Conservation (phyloP, 192 early-diverging fungal genomes). For the Backusella circina region DNA sequence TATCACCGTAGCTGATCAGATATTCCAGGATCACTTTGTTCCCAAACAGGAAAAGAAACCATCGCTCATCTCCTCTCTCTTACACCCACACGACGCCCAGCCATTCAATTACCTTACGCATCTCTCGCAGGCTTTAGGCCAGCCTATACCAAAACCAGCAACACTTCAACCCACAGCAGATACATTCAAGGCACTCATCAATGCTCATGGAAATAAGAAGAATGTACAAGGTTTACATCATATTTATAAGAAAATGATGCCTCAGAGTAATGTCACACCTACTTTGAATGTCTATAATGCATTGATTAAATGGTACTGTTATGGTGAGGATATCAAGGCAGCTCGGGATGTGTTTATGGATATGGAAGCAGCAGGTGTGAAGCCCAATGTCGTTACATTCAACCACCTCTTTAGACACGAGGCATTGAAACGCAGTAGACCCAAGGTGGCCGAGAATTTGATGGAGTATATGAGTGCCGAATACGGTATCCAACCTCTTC, state of each 20-base stretch:
- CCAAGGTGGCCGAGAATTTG: slow-evolving; percentile 17
- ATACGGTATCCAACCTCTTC: slow-evolving; percentile 21
- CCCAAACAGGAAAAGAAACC: not conserved
- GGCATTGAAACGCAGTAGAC: slow-evolving; percentile 20
- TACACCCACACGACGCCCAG: not conserved
- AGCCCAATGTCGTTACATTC: slow-evolving; percentile 34
- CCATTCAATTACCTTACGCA: not conserved
- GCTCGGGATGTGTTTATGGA: slow-evolving; percentile 27
- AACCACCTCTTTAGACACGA: slow-evolving; percentile 34
- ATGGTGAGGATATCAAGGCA: slow-evolving; percentile 15
- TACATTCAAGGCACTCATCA: slow-evolving; percentile 28
- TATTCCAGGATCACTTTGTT: slow-evolving; percentile 16
- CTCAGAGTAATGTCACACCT: slow-evolving; percentile 10
- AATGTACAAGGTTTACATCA: slow-evolving; percentile 16
- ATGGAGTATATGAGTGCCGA: slow-evolving; percentile 26
- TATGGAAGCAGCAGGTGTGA: slow-evolving; percentile 21
- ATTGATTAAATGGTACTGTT: slow-evolving; percentile 34
- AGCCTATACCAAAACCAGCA: not conserved
- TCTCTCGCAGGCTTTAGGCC: not conserved
- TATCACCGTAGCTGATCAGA: slow-evolving; percentile 15
- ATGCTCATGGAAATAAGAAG: slow-evolving; percentile 30
- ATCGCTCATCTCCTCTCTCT: not conserved
- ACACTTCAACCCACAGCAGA: slow-evolving; percentile 5
- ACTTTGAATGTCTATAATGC: slow-evolving; percentile 19
- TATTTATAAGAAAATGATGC: slow-evolving; percentile 35